Conservation (phyloP, 208 protist species). For the Paratrypanosoma confusum region DNA sequence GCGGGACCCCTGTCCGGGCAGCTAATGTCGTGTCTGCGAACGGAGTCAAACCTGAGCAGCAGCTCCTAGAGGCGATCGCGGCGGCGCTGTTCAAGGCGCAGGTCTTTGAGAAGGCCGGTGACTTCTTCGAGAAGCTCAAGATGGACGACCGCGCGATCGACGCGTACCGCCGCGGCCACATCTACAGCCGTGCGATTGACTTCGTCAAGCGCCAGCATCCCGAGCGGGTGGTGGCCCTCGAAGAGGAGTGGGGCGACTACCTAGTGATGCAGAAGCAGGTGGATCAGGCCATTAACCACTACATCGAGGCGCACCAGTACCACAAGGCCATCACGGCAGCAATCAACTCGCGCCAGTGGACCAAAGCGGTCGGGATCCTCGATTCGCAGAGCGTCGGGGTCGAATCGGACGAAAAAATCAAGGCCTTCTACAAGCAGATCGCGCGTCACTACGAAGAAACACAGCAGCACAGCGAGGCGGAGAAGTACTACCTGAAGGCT, state of each 20-base stretch:
- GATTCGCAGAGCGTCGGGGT: constrained; percentile 44
- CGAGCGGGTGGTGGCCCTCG: constrained; percentile 64
- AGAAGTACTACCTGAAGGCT: constrained; percentile 91
- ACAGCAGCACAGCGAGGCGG: constrained; percentile 86
- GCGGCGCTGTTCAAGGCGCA: constrained; percentile 85
- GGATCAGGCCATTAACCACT: constrained; percentile 96
- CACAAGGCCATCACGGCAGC: constrained; percentile 94
- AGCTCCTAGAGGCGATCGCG: constrained; percentile 92
- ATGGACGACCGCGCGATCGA: constrained; percentile 91
- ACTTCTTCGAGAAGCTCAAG: constrained; percentile 93
- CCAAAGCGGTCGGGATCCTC: constrained; percentile 82
- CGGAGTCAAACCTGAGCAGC: constrained; percentile 69
- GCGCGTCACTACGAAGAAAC: constrained; percentile 92
- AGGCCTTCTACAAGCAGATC: constrained; percentile 82
- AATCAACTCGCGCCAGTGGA: constrained; percentile 92
- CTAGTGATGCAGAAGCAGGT: constrained; percentile 92
- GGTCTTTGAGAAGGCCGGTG: constrained; percentile 93
- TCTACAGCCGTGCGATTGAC: constrained; percentile 91
- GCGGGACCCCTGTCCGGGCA: constrained; percentile 87
- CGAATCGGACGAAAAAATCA: constrained; percentile 33
- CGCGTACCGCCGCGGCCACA: constrained; percentile 89
- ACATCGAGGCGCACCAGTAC: constrained; percentile 91
- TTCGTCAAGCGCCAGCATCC: constrained; percentile 78
- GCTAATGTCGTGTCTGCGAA: constrained; percentile 85
- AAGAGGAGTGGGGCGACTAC: constrained; percentile 96